Conservation (phyloP, 345 rosid species). For the Theobroma cacao region DNA sequence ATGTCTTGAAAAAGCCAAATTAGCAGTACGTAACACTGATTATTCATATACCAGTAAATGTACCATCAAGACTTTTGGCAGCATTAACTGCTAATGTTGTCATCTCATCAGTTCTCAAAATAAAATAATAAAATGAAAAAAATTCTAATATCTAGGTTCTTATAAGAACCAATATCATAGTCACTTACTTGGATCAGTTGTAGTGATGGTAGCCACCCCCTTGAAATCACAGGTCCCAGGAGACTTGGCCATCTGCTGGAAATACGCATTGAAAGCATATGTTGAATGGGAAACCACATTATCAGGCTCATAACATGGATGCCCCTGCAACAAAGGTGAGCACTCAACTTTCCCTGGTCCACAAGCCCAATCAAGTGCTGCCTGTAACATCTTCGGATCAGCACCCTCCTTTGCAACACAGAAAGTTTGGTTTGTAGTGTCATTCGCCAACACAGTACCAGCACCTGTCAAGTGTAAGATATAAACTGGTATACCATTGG, state of each 20-base stretch:
- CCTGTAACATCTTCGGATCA: constrained; percentile 91
- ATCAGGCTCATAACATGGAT: constrained; percentile 80
- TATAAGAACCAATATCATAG: background rate
- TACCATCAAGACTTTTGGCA: background rate
- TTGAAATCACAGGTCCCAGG: constrained; percentile 90
- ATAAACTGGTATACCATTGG: constrained; percentile 68
- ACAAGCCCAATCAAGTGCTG: constrained; percentile 99
- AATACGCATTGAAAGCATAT: constrained; percentile 90
- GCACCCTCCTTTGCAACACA: constrained; percentile 72
- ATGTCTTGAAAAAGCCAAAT: background rate
- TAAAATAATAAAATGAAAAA: background rate
- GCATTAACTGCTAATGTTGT: background rate
- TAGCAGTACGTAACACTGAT: background rate
- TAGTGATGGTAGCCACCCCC: constrained; percentile 85
- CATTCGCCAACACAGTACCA: constrained; percentile 82
- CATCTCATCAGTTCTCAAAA: background rate
- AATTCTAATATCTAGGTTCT: background rate
- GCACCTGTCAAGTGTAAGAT: constrained; percentile 73
- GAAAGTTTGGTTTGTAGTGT: constrained; percentile 94
- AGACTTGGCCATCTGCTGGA: constrained; percentile 70
- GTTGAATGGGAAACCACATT: constrained; percentile 72
- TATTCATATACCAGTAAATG: background rate
- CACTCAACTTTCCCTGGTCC: constrained; percentile 99
- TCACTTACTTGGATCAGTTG: constrained; percentile 86
- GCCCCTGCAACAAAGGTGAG: constrained; percentile 72